A percentile compares a stretch with the other conserved stretches of the same genome.
phyloP scores from a whole-genome alignment of 1,284 basidiomycete genomes.

The Phenoliferia sp. region DNA sequence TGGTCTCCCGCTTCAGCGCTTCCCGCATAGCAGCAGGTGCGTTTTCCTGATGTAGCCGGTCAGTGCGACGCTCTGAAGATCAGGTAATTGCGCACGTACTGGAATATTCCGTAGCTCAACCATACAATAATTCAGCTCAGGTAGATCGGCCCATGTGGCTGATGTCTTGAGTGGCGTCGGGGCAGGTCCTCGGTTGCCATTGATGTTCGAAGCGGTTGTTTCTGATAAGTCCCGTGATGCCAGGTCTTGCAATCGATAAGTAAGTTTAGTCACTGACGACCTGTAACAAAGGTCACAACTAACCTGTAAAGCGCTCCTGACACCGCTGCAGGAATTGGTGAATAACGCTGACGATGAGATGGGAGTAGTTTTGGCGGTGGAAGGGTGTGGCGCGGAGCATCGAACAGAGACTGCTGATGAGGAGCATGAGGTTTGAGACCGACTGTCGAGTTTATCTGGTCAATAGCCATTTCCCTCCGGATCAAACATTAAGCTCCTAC shows the following conservation, averaged over 20 bases:
- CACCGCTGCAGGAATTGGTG: conserved; percentile 96
- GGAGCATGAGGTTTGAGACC: conserved; percentile 58
- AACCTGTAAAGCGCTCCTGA: conserved; percentile 72
- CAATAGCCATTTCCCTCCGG: background rate
- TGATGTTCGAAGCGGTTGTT: conserved; percentile 1
- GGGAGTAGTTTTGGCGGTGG: conserved; percentile 87
- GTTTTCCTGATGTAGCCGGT: background rate
- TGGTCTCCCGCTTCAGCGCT: conserved; percentile 54
- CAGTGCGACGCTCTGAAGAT: background rate
- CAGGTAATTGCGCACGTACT: conserved; percentile 35
- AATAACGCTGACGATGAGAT: conserved; percentile 90
- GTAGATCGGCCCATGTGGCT: conserved; percentile 77
- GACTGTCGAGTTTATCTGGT: conserved; percentile 10
- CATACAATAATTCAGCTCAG: conserved; percentile 70
- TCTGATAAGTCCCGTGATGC: conserved; percentile 27
- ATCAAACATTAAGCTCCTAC: conserved; percentile 44
- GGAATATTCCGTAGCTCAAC: conserved; percentile 51
- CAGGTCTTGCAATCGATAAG: conserved; percentile 23
- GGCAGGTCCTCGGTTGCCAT: background rate
- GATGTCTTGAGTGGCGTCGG: conserved; percentile 49
- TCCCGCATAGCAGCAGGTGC: conserved; percentile 6
- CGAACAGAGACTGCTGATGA: conserved; percentile 85
- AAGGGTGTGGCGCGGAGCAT: conserved; percentile 95
- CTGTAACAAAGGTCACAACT: conserved; percentile 31
- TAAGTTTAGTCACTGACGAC: background rate